Evolutionary conservation across 148 eudicot genomes (phyloP).

Genomic region (Arbutus unedo): DNA sequence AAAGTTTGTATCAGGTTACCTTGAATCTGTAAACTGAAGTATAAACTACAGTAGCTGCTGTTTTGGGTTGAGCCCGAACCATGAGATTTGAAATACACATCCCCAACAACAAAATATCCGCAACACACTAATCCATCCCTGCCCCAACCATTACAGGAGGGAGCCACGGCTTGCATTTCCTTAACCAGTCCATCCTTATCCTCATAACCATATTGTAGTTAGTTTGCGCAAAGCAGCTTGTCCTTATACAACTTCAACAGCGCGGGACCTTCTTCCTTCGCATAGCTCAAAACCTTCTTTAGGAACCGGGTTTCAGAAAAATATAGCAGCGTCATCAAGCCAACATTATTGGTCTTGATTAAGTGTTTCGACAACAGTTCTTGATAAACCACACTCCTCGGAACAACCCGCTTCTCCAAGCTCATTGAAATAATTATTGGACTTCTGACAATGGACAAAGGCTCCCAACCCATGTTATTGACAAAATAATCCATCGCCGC

Average conservation of each 20-base stretch:
- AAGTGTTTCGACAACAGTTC: background rate
- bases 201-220: background rate
- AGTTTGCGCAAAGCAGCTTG: background rate
- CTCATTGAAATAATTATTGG: background rate
- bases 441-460: background rate
- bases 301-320: background rate
- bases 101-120: too few species aligned
- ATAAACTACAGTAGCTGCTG: too few species aligned
- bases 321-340: background rate
- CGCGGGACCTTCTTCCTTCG: background rate
- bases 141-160: too few species aligned
- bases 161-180: background rate
- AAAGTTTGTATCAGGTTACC: too few species aligned
- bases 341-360: background rate
- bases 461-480: background rate
- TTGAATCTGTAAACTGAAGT: too few species aligned
- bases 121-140: too few species aligned
- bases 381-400: background rate
- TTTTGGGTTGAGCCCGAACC: too few species aligned
- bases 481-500: background rate
- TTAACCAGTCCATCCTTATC: background rate
- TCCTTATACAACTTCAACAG: background rate
- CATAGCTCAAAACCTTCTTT: background rate
- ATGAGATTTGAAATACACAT: too few species aligned
- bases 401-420: background rate